Evolutionary conservation across 164 flowering plant genomes (phyloP), one percentile per base, ranked within the genome.

Genomic region (Vitis rotundifolia): DNA sequence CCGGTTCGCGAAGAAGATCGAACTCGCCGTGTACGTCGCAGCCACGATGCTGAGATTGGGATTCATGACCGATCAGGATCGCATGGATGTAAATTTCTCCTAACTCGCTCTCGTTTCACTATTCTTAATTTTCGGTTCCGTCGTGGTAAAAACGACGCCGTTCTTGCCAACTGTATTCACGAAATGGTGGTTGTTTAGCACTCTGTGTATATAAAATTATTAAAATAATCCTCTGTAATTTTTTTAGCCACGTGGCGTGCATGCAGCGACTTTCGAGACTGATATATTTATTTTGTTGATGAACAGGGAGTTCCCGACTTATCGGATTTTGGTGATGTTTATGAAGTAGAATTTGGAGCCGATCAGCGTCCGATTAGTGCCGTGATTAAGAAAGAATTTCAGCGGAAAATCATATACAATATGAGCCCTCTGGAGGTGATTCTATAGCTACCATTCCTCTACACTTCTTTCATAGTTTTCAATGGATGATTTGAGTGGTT

Each of bases 31-130:
- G 5, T 94, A 85, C 68, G 70, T 92, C 1, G 91, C 81, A 10
- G 97, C 97, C 15, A 86, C 96, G 44, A 94, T 94, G 98, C 80
- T 94, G 14, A 76, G 83, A 64, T 68, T 19, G 1, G 97, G 97
- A 0, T 83, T 77, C 66, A 26, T 13, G 11, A 82, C 88, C 0
- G 78, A 81, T 0, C 75, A 88, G 73, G 97, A 91, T 69, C 0
- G 78, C 29, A 69, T 71, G 73, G 80, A 86, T 68, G 97, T 94
- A 85, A 81, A 58, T 76, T 51, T 59, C 53, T 71, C 8, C 12
- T 11, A 37, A 37, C 7, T 37, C 44, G 6, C 7, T 37, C 44
- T 37, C 44, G 5, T 37, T 37, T 37, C 44, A 3, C 44, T 0
- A 3, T 37, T 37, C 44, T 37, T 5, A 37, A 6, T 0, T 37